A percentile compares a stretch with the other conserved stretches of the same genome.
Evolutionary conservation across 352 stramenopile genomes (phyloP).

Genomic region (Lagenidium giganteum): DNA sequence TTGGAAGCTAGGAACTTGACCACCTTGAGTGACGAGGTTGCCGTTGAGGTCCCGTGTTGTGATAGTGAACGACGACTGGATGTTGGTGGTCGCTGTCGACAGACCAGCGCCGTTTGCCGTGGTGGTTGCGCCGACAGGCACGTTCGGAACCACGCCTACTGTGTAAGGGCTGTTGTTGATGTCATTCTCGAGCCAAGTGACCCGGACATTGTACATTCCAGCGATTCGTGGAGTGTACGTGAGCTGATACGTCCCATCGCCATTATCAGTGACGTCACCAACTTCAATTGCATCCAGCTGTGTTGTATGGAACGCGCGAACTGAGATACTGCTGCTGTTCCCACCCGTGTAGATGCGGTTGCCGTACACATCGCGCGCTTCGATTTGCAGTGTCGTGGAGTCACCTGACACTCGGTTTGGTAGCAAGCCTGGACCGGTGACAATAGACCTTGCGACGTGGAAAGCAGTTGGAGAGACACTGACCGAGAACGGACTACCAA

Average conservation of each 20-base stretch:
- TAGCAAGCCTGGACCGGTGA: no score
- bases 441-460: no score
- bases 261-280: conserved; percentile 31
- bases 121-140: conserved; percentile 26
- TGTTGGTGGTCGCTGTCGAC: conserved; percentile 28
- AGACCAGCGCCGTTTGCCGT: conserved; percentile 26
- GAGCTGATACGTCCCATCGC: conserved; percentile 42
- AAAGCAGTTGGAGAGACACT: no score
- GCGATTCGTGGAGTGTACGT: conserved; percentile 36
- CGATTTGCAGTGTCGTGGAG: no score
- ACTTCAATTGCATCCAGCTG: conserved; percentile 19
- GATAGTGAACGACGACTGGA: conserved; percentile 43
- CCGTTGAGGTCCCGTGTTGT: conserved; percentile 33
- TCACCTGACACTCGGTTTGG: no score
- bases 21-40: conserved; percentile 33
- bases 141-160: conserved; percentile 34
- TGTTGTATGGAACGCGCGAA: no score
- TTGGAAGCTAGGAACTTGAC: conserved; percentile 21
- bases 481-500: no score
- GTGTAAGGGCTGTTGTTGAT: conserved; percentile 46
- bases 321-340: no score
- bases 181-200: conserved; percentile 24
- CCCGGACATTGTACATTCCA: conserved; percentile 35
- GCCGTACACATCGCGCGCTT: no score
- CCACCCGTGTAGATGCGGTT: no score